Conservation (phyloP, 2,329 filamentous ascomycete genomes). For the Aspergillus hortae region DNA sequence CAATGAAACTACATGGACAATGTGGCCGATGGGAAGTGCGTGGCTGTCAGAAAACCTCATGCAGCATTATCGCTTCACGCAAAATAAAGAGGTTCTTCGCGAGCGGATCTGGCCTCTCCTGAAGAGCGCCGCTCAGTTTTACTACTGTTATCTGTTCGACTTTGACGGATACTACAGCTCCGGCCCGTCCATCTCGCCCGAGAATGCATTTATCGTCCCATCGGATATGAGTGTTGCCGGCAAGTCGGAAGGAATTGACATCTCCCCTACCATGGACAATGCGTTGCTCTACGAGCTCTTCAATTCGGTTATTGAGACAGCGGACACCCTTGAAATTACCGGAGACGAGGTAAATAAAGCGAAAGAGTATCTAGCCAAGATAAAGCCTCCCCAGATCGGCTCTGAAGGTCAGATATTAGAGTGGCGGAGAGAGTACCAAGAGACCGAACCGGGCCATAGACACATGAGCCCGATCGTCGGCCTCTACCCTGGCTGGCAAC, state of each 20-base stretch:
- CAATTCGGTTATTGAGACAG: conserved; percentile 4
- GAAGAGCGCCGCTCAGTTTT: conserved; percentile 9
- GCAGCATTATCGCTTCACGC: conserved; percentile 54
- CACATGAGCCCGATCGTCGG: conserved; percentile 51
- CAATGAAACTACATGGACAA: conserved; percentile 34
- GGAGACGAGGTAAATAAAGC: conserved; percentile 7
- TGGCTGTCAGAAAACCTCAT: conserved; percentile 60
- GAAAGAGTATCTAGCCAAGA: conserved; percentile 1
- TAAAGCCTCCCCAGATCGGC: conserved; percentile 16
- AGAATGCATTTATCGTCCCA: conserved; percentile 14
- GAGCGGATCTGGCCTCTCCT: conserved; percentile 13
- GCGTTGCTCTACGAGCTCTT: conserved; percentile 39
- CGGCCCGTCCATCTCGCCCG: conserved; percentile 17
- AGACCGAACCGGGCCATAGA: conserved; percentile 47
- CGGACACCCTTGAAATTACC: background rate
- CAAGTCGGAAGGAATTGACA: conserved; percentile 6
- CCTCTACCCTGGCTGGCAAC: conserved; percentile 42
- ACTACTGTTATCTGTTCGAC: conserved; percentile 8
- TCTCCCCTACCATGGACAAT: conserved; percentile 44
- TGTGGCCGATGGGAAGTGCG: conserved; percentile 43
- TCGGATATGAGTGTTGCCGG: conserved; percentile 2
- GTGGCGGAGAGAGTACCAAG: conserved; percentile 33
- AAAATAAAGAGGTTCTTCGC: conserved; percentile 11
- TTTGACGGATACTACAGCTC: conserved; percentile 10
- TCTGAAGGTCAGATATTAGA: conserved; percentile 26